phyloP scores from a whole-genome alignment of 306 rosid species.

The Cucurbita maxima region DNA sequence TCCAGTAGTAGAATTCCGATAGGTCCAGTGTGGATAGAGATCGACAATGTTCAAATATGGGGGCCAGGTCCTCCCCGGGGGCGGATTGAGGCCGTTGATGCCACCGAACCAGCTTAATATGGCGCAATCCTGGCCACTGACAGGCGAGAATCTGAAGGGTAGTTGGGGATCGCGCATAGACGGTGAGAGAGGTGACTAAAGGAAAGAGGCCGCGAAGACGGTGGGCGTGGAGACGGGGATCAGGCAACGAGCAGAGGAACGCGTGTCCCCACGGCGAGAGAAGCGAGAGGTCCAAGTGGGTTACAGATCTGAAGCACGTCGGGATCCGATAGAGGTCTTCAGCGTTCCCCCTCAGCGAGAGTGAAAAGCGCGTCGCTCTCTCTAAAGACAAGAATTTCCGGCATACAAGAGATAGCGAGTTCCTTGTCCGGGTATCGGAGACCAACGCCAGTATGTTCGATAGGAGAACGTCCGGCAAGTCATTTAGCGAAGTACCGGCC shows the following conservation, averaged over 20 bases:
- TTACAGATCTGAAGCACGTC: conserved; percentile 38
- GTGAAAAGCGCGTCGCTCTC: conserved; percentile 51
- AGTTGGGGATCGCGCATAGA: conserved; percentile 50
- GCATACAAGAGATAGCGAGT: conserved; percentile 49
- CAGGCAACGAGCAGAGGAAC: conserved; percentile 15
- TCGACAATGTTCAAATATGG: conserved; percentile 39
- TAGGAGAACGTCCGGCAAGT: conserved; percentile 63
- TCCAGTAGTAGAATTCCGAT: conserved; percentile 77
- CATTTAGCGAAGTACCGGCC: conserved; percentile 12
- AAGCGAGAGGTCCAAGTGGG: conserved; percentile 65
- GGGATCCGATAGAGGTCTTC: conserved; percentile 60
- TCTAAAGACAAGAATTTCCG: conserved; percentile 37
- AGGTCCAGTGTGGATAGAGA: conserved; percentile 50
- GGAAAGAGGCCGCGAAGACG: conserved; percentile 66
- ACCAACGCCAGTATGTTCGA: conserved; percentile 27
- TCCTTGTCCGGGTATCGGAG: conserved; percentile 54
- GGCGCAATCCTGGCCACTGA: conserved; percentile 61
- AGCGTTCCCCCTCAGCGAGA: conserved; percentile 80
- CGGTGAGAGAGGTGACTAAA: conserved; percentile 40
- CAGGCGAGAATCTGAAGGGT: conserved; percentile 39
- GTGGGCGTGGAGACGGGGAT: conserved; percentile 42
- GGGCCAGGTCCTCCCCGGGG: conserved; percentile 47
- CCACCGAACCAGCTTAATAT: conserved; percentile 73
- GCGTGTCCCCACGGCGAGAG: conserved; percentile 30
- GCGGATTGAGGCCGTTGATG: conserved; percentile 48